Evolutionary conservation across 129 eudicot genomes (phyloP).

Genomic region (Centella asiatica): DNA sequence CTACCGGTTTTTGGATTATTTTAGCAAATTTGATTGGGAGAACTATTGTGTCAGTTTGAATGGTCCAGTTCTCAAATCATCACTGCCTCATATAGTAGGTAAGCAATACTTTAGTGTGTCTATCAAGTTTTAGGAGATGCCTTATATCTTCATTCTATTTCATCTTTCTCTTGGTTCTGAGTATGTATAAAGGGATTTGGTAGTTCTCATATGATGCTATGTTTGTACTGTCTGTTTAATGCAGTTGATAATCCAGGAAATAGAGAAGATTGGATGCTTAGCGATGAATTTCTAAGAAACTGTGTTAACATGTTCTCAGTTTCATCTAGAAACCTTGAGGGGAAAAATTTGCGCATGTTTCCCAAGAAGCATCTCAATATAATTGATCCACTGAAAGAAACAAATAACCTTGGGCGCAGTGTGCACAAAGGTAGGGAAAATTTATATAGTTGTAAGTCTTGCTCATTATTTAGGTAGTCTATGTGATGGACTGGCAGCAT

Average conservation of each 20-base stretch:
- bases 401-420: conserved; percentile 91
- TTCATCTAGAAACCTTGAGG: conserved; percentile 26
- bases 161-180: neutral
- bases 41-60: conserved; percentile 51
- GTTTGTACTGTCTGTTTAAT: neutral
- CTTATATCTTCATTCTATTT: neutral
- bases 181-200: too few relatives aligned
- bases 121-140: neutral
- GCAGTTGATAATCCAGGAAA: conserved; percentile 44
- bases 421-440: conserved; percentile 44
- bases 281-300: conserved; percentile 30
- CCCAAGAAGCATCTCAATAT: conserved; percentile 55
- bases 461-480: too few relatives aligned
- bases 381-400: conserved; percentile 70
- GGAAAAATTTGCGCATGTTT: conserved; percentile 29
- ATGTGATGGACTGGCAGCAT: too few relatives aligned
- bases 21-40: conserved; percentile 70
- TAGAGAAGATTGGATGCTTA: conserved; percentile 23
- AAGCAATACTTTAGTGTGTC: conserved; percentile 18
- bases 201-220: neutral
- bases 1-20: conserved; percentile 65
- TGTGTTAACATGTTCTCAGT: conserved; percentile 44
- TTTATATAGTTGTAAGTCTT: too few relatives aligned
- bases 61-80: conserved; percentile 50
- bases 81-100: conserved; percentile 57